phyloP scores from a whole-genome alignment of 345 rosid species.

The Salix purpurea region DNA sequence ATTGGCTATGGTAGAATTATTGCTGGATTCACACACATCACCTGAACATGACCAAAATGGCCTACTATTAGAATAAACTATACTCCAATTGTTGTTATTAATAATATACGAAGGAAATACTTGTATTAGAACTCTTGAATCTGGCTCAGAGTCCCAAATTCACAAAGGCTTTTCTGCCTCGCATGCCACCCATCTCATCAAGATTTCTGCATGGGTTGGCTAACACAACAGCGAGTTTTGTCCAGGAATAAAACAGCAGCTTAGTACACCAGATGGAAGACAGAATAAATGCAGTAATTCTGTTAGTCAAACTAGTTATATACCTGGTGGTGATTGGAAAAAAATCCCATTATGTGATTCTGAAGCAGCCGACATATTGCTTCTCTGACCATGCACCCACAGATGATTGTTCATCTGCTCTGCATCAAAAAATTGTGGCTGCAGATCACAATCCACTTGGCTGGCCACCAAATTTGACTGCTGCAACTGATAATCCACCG shows the following conservation, averaged over 20 bases:
- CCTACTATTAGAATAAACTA: constrained; percentile 14
- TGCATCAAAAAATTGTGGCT: constrained; percentile 20
- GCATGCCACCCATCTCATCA: constrained; percentile 40
- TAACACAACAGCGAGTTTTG: constrained; percentile 38
- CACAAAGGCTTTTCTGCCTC: constrained; percentile 32
- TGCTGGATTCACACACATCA: constrained; percentile 12
- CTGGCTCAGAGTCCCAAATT: constrained; percentile 38
- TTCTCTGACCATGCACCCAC: constrained; percentile 41
- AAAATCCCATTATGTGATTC: constrained; percentile 22
- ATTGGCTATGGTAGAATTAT: constrained; percentile 15
- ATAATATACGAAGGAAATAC: constrained; percentile 22
- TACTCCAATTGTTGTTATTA: neutral
- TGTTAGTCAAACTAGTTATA: constrained; percentile 9
- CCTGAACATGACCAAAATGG: constrained; percentile 43
- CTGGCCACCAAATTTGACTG: constrained; percentile 3
- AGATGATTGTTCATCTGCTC: constrained; percentile 31
- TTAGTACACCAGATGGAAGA: constrained; percentile 22
- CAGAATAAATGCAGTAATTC: constrained; percentile 2
- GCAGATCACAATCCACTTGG: constrained; percentile 28
- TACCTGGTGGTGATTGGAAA: constrained; percentile 46
- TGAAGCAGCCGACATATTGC: constrained; percentile 10
- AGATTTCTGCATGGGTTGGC: constrained; percentile 44
- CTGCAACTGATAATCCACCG: constrained; percentile 12
- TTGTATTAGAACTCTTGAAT: constrained; percentile 47
- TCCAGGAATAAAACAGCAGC: constrained; percentile 27